Percentiles rank a stretch among this genome's conserved stretches.
These are phyloP conservation scores for Dactylonectria macrodidyma DNA, from an alignment of 2,329 filamentous ascomycete genomes.

Conservation along the genomic window DNA sequence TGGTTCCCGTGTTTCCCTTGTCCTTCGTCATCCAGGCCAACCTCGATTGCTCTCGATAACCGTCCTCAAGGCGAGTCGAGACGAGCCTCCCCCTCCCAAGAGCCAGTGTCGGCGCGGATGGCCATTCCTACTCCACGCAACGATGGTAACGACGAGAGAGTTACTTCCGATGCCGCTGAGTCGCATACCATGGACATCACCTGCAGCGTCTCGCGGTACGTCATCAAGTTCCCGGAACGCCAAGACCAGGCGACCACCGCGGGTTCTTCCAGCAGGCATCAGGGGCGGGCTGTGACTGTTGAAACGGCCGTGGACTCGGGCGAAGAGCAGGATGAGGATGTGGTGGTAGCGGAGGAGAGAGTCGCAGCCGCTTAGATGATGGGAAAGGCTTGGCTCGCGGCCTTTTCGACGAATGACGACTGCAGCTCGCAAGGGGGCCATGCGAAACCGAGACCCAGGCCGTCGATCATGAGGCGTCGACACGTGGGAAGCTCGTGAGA, in stretches of 20 bases:
- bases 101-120: background rate
- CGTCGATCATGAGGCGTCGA: background rate
- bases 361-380: slow-evolving; percentile 1
- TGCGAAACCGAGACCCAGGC: background rate
- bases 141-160: background rate
- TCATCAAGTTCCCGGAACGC: slow-evolving; percentile 8
- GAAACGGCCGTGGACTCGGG: background rate
- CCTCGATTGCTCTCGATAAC: background rate
- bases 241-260: background rate
- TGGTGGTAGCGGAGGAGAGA: background rate
- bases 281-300: background rate
- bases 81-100: background rate
- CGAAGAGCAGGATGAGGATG: background rate
- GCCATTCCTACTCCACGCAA: background rate
- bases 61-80: background rate
- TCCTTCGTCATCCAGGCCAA: background rate
- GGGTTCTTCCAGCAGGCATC: background rate
- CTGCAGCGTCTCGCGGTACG: background rate
- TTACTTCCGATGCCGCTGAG: background rate
- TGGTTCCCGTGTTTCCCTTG: background rate
- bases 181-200: background rate
- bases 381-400: background rate
- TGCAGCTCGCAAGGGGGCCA: background rate
- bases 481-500: background rate
- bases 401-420: background rate